phyloP scores from a whole-genome alignment of 73 alveolate genomes.

The Tetrahymena elliotti region DNA sequence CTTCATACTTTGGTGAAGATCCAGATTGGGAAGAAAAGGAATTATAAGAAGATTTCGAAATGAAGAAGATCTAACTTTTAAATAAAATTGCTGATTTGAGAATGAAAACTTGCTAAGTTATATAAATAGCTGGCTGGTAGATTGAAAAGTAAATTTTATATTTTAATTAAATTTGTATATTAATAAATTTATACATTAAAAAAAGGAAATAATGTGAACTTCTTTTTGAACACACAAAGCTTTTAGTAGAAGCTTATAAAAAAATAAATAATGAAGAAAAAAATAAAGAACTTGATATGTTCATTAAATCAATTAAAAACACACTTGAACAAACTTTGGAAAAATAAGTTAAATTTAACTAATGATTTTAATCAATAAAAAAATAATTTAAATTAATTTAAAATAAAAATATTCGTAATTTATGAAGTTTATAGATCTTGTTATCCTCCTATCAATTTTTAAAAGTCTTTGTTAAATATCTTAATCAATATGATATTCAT shows the following conservation, averaged over 20 bases:
- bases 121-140: slow-evolving; percentile 21
- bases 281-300: neutral
- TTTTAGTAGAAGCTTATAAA: neutral
- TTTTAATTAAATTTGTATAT: neutral
- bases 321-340: neutral
- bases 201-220: neutral
- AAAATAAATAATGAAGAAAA: neutral
- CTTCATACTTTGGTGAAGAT: neutral
- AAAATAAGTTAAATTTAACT: neutral
- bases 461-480: too few relatives aligned
- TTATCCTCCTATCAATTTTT: too few relatives aligned
- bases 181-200: neutral
- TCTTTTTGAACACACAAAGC: neutral
- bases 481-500: too few relatives aligned
- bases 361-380: neutral
- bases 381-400: neutral
- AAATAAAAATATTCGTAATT: neutral
- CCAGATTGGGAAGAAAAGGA: neutral
- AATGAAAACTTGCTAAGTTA: slow-evolving; percentile 22
- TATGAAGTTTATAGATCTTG: too few relatives aligned
- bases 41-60: neutral
- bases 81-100: slow-evolving; percentile 22
- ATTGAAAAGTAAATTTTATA: slow-evolving; percentile 6
- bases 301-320: neutral
- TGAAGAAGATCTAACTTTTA: neutral